Base-by-base conservation (phyloP, 176 grass and related monocot genomes). In the Ensete glaucum region DNA sequence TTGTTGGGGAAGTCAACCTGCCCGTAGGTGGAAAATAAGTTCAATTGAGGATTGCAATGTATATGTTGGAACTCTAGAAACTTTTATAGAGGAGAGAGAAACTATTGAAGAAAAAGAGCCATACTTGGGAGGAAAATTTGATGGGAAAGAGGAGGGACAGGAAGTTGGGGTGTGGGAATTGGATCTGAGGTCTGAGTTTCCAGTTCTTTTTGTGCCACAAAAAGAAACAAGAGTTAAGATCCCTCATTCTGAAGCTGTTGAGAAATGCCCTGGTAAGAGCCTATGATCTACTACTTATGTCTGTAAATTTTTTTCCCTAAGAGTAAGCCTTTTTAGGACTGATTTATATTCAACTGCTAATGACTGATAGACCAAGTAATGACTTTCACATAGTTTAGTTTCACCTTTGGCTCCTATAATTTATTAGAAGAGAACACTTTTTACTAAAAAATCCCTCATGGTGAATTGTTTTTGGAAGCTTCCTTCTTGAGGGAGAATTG, bases 1-100 rank as follows among this genome's bases (percentile, higher is more conserved):
- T 75, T 98, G 95, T 74, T 98, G 94, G 94, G 90, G 88, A 85
- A 93, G 86, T 64, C 77, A 81, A 55, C 90, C 94, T 82, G 94
- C 88, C 57, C 86, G 86, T 13, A 91, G 58, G 73, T 98, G 94
- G 94, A 79, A 90, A 66, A 98, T 98, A 76, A 73, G 54, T 69
- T 84, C 90, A 10, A 81, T 93, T 20, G 90, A 93, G 59, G 86
- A 98, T 66, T 93, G 90, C 68, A 85, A 87, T 23, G 90, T 93
- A 43, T 98, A 91, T 82, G 85, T 93, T 73, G 94, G 94, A 67
- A 98, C 84, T 58, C 71, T 98, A 58, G 94, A 98, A 87, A 93
- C 90, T 71, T 98, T 98, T 70, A 85, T 84, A 0, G 94, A 98
- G 82, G 86, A 98, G 81, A 93, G 94, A 66, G 86, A 98, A 16